phyloP scores from a whole-genome alignment of 129 eudicot genomes.

The Tagetes erecta region DNA sequence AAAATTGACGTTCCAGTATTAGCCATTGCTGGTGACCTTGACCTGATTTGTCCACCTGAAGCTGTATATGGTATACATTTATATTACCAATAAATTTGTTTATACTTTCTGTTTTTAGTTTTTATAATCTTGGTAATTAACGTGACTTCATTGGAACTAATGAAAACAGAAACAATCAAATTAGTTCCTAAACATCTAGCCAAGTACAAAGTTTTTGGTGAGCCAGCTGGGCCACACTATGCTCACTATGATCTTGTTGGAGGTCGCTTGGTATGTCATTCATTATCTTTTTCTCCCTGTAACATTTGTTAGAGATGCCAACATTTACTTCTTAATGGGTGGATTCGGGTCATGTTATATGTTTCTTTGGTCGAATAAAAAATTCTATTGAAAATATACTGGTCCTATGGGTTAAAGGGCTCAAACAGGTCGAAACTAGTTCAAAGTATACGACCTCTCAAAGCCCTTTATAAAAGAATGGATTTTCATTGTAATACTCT shows the following conservation, averaged over 20 bases:
- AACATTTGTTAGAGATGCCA: not conserved
- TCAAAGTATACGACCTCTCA: not conserved
- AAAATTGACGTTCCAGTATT: conserved; percentile 59
- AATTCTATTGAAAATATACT: not conserved
- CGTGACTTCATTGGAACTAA: conserved; percentile 10
- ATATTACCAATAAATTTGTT: conserved; percentile 7
- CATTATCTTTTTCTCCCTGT: not conserved
- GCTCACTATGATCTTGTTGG: conserved; percentile 87
- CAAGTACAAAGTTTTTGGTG: conserved; percentile 61
- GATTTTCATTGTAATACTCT: not conserved
- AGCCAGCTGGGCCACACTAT: conserved; percentile 70
- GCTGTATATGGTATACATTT: conserved; percentile 68
- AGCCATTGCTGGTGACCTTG: conserved; percentile 78
- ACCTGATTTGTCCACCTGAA: conserved; percentile 79
- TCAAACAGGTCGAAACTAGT: not conserved
- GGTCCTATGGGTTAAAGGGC: not conserved
- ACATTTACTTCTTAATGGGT: not conserved
- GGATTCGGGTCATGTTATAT: not conserved
- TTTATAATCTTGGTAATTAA: not conserved
- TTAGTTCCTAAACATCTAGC: conserved; percentile 53
- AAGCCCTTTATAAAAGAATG: not conserved
- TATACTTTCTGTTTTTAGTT: not conserved
- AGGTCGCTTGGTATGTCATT: conserved; percentile 64
- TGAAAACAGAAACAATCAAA: conserved; percentile 64
- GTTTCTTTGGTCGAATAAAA: not conserved